Evolutionary conservation across 176 grass and related monocot genomes (phyloP), one percentile per base, ranked within the genome.

Genomic region (Oryza australiensis): DNA sequence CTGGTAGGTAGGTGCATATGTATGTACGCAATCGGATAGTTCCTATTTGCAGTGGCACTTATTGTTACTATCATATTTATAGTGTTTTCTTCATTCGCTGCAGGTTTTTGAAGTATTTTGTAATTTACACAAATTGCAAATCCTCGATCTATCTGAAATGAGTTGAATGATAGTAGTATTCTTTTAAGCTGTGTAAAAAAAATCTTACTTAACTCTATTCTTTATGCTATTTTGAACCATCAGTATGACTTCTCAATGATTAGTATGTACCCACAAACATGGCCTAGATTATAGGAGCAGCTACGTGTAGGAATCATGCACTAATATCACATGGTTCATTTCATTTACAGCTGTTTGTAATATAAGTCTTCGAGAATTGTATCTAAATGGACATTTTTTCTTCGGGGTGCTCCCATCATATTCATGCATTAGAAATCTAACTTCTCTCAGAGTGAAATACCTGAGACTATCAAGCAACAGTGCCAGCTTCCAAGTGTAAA

Each of bases 341-440:
- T 48, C 12, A 16, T 27, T 60, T 78, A 0, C 73, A 85, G 82
- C 7, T 22, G n/a, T 78, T 70, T 85, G 73, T 42, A 70, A 85
- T 20, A 69, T 85, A 30, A 40, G 22, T 23, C 73, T 85, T 70
- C 5, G 55, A 18, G 79, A 83, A 35, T 34, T 83, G 62, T 2
- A 70, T 11, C 38, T 82, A 1, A 33, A 24, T 77, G 5, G n/a
- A 4, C 82, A 77, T 38, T 7, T 22, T 9, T 77, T 87, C 12
- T 76, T 32, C 0, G 79, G 86, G n/a, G 23, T 41, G 3, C 6
- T 87, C 15, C 86, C 86, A 8, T 57, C 63, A n/a, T n/a, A n/a
- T n/a, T n/a, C n/a, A 68, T 87, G 85, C 34, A 42, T 87, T 9
- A 9, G 9, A 51, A 83, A 77, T 45, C 67, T 87, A 18, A 71